These are phyloP conservation scores for Syzygium aromaticum DNA, from an alignment of 345 rosid genomes.

Conservation along the genomic window DNA sequence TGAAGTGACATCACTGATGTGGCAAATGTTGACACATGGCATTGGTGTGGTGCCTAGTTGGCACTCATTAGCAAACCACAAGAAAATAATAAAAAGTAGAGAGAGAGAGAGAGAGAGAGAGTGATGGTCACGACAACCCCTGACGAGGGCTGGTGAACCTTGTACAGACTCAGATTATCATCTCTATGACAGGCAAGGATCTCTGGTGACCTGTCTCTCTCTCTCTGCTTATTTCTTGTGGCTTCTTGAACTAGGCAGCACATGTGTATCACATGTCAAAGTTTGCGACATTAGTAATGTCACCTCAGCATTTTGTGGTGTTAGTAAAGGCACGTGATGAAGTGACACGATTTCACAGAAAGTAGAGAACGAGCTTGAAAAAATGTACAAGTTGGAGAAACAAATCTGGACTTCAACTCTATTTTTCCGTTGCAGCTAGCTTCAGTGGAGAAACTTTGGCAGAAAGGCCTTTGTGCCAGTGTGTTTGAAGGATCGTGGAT, in stretches of 20 bases:
- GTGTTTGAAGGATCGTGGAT: slow-evolving; percentile 33
- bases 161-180: too few species aligned
- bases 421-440: slow-evolving; percentile 17
- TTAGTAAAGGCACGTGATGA: neutral
- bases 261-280: neutral
- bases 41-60: neutral
- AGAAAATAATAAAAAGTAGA: neutral
- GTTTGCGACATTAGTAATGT: neutral
- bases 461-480: slow-evolving; percentile 42
- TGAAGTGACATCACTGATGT: neutral
- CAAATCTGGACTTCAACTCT: neutral
- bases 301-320: neutral
- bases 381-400: neutral
- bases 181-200: too few species aligned
- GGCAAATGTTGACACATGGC: neutral
- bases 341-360: neutral
- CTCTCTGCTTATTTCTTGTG: neutral
- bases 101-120: neutral
- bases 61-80: neutral
- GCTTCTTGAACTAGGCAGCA: neutral
- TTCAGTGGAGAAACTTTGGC: slow-evolving; percentile 45
- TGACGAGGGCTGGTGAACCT: too few species aligned
- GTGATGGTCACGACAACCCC: too few species aligned
- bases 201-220: neutral
- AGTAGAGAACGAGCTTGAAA: neutral